Conservation (phyloP, 2,329 filamentous ascomycete species). For the Eutypa lata region DNA sequence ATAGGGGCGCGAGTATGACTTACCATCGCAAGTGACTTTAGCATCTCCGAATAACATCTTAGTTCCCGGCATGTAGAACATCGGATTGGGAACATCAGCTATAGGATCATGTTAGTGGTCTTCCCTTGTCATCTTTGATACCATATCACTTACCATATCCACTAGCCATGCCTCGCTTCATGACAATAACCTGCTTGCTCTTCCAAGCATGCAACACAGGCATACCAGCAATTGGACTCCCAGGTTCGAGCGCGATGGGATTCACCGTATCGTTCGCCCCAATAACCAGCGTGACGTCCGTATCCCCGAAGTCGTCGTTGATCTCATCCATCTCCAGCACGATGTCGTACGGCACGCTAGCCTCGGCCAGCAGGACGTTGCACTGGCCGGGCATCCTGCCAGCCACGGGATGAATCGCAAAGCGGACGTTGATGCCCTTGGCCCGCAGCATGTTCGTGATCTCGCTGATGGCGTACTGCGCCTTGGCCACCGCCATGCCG, state of each 20-base stretch:
- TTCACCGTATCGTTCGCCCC: slow-evolving; percentile 93
- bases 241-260: slow-evolving; percentile 80
- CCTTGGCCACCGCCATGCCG: slow-evolving; percentile 92
- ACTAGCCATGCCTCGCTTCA: slow-evolving; percentile 88
- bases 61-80: slow-evolving; percentile 88
- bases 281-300: slow-evolving; percentile 83
- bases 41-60: slow-evolving; percentile 93
- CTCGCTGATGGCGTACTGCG: slow-evolving; percentile 85
- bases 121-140: too few species aligned
- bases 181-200: slow-evolving; percentile 87
- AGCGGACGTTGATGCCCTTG: slow-evolving; percentile 77
- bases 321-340: slow-evolving; percentile 96
- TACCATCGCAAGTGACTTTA: slow-evolving; percentile 77
- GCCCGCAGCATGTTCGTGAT: slow-evolving; percentile 72
- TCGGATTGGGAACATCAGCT: slow-evolving; percentile 88
- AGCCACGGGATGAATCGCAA: slow-evolving; percentile 87
- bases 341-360: slow-evolving; percentile 85
- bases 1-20: slow-evolving; percentile 23
- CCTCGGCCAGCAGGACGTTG: slow-evolving; percentile 86
- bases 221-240: slow-evolving; percentile 86
- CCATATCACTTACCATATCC: slow-evolving; percentile 69
- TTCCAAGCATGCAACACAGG: slow-evolving; percentile 91
- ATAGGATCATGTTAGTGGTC: slow-evolving; percentile 6
- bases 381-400: slow-evolving; percentile 92
- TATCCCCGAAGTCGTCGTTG: slow-evolving; percentile 85